Evolutionary conservation across 139 green algal species (phyloP), one percentile per base, ranked within the genome.

Genomic region (Spirogloea muscicola): DNA sequence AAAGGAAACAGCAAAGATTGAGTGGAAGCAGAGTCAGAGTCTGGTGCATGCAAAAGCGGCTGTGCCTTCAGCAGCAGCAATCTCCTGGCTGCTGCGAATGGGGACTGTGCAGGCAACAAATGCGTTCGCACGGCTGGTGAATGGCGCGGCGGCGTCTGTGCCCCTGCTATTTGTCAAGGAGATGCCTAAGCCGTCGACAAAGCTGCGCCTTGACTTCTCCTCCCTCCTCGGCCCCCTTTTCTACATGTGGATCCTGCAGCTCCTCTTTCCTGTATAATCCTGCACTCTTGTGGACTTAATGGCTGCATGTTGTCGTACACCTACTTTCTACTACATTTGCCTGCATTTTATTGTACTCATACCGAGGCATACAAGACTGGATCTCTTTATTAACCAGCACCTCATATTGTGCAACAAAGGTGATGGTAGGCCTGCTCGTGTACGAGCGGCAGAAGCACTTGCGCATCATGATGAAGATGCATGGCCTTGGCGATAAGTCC

Each of bases 381-480:
- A n/a, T n/a, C n/a, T n/a, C n/a, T n/a, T n/a, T n/a, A n/a, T n/a
- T n/a, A n/a, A n/a, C n/a, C n/a, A n/a, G n/a, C n/a, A n/a, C n/a
- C n/a, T n/a, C n/a, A n/a, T n/a, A n/a, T n/a, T n/a, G n/a, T n/a
- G n/a, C n/a, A n/a, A n/a, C n/a, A n/a, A n/a, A 72, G 63, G 58
- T 83, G 57, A 72, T 84, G 13, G 27, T 66, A 3, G 3, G 31
- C 16, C 72, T 89, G 7, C 81, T 92, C 40, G 72, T 86, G 49
- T 83, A 86, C 34, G 89, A 95, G 79, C 90, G 94, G 85, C 84
- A 92, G 82, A 86, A 89, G 67, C 68, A 85, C 39, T 79, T 97
- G 74, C 84, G 91, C 55, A 94, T 89, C 58, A 97, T 96, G 87
- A 97, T 97, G 92, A 93, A 93, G 79, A 96, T 97, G 92, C 93